Percentiles rank a stretch among this genome's conserved stretches.
Evolutionary conservation across 257 asterid genomes (phyloP).

Genomic region (Eucommia ulmoides): DNA sequence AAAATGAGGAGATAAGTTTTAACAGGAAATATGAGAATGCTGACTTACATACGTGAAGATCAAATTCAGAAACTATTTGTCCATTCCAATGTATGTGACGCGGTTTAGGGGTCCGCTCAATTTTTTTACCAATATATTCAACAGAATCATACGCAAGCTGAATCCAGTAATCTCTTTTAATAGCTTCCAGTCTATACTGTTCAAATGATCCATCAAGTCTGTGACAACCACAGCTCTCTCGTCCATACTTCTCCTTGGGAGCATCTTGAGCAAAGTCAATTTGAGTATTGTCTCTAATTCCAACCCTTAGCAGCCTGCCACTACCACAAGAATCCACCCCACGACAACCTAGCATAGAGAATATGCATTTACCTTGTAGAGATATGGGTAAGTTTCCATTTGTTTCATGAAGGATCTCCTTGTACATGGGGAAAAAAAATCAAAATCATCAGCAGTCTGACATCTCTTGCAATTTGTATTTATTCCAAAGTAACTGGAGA

Average conservation of each 20-base stretch:
- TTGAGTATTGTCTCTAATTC: slow-evolving; percentile 10
- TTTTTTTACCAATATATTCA: slow-evolving; percentile 19
- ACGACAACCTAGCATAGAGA: slow-evolving; percentile 56
- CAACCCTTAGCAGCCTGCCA: slow-evolving; percentile 13
- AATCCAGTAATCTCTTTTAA: slow-evolving; percentile 31
- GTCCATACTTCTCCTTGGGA: slow-evolving; percentile 11
- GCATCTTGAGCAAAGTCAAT: slow-evolving; percentile 9
- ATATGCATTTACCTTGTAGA: slow-evolving; percentile 50
- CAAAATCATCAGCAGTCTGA: too few species aligned
- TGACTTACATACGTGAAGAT: slow-evolving; percentile 99
- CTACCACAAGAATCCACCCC: slow-evolving; percentile 25
- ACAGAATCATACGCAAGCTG: slow-evolving; percentile 29
- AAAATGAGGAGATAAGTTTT: slow-evolving; percentile 2
- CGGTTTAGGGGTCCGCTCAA: slow-evolving; percentile 36
- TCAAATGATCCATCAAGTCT: slow-evolving; percentile 24
- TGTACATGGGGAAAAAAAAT: too few species aligned
- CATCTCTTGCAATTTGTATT: too few species aligned
- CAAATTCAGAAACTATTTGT: slow-evolving; percentile 27
- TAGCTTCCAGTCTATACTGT: slow-evolving; percentile 19
- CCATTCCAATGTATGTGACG: slow-evolving; percentile 71
- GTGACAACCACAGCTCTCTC: slow-evolving; percentile 48
- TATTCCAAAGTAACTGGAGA: too few species aligned
- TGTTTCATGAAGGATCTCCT: slow-evolving; percentile 46
- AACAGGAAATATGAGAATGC: slow-evolving; percentile 11
- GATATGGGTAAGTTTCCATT: slow-evolving; percentile 44